Evolutionary conservation across 257 asterid species (phyloP).

Genomic region (Primulina eburnea): DNA sequence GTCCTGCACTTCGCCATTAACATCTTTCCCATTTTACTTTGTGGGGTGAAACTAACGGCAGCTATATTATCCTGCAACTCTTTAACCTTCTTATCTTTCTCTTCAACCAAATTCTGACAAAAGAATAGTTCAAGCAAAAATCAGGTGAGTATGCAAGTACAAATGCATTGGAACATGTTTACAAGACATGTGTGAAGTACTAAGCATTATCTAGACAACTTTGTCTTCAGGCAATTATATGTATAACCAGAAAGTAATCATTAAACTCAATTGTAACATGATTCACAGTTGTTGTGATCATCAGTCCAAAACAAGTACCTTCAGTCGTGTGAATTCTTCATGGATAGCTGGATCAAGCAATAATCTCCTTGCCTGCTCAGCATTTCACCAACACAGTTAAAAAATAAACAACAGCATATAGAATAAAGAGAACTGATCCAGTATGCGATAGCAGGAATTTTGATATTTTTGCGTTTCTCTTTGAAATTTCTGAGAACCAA

Average conservation of each 20-base stretch:
- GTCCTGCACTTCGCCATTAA: conserved; percentile 95
- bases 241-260: background rate
- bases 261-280: conserved; percentile 7
- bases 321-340: conserved; percentile 88
- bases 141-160: conserved; percentile 12
- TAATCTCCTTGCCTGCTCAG: conserved; percentile 75
- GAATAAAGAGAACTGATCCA: conserved; percentile 2
- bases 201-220: background rate
- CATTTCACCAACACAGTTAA: conserved; percentile 16
- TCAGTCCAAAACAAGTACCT: conserved; percentile 46
- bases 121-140: conserved; percentile 17
- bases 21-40: conserved; percentile 97
- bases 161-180: background rate
- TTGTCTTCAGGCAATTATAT: background rate
- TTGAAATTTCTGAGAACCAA: background rate
- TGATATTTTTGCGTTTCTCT: background rate
- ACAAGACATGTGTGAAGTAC: background rate
- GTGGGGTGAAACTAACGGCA: conserved; percentile 91
- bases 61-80: conserved; percentile 89
- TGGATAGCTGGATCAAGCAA: conserved; percentile 97
- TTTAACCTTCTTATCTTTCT: conserved; percentile 89
- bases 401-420: background rate
- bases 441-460: background rate
- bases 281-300: background rate
- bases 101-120: conserved; percentile 88